These are phyloP conservation scores for Oryza glumipatula DNA, from an alignment of 176 grass and related monocot genomes.

Conservation along the genomic window DNA sequence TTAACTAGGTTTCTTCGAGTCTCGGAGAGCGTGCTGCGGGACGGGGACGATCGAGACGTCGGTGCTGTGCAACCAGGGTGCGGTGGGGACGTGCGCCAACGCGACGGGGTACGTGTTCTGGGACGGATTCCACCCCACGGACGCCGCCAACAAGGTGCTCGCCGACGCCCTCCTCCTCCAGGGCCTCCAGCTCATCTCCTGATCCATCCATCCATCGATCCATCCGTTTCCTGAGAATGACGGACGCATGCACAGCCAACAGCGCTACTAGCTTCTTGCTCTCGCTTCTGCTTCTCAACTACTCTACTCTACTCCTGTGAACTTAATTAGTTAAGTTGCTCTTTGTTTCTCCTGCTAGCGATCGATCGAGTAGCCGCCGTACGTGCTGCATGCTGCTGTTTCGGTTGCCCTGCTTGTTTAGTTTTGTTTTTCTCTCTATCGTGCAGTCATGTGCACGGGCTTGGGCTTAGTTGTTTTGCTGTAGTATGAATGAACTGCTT, in stretches of 20 bases:
- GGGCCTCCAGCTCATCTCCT: conserved; percentile 84
- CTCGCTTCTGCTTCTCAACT: background rate
- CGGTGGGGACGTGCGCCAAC: conserved; percentile 77
- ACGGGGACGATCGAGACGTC: conserved; percentile 96
- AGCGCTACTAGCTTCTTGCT: background rate
- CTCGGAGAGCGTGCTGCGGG: conserved; percentile 76
- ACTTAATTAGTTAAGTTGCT: background rate
- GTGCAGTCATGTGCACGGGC: background rate
- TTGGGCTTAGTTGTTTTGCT: background rate
- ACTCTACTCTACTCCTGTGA: background rate
- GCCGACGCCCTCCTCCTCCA: conserved; percentile 67
- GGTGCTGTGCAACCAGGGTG: conserved; percentile 65
- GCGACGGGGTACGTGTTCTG: conserved; percentile 94
- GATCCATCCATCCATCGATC: background rate
- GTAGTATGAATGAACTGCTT: background rate
- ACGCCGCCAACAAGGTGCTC: conserved; percentile 88
- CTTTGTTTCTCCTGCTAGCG: too few relatives aligned
- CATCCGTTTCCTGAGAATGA: background rate
- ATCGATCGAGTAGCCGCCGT: too few relatives aligned
- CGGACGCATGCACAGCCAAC: background rate
- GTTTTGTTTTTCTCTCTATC: background rate
- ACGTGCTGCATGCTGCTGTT: too few relatives aligned
- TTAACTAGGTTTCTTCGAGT: conserved; percentile 72
- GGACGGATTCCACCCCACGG: conserved; percentile 96
- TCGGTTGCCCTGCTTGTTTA: too few relatives aligned